phyloP scores from a whole-genome alignment of 1,284 basidiomycete species.

The Rhodofomes roseus region DNA sequence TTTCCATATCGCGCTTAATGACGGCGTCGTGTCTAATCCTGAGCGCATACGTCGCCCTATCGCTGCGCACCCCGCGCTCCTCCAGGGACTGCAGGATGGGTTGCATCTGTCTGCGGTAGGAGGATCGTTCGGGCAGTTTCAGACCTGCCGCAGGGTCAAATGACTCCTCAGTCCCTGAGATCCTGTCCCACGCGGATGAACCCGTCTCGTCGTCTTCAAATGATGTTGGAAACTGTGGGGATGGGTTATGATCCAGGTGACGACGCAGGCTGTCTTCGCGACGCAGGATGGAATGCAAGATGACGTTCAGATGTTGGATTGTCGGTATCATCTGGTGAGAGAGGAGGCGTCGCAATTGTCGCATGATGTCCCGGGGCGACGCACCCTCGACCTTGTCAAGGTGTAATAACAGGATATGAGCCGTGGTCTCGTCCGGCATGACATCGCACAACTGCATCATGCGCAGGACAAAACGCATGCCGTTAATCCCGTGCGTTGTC shows the following conservation, averaged over 20 bases:
- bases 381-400: conserved; percentile 39
- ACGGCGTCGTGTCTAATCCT: conserved; percentile 61
- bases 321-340: conserved; percentile 38
- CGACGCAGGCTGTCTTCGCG: conserved; percentile 39
- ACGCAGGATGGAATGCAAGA: conserved; percentile 45
- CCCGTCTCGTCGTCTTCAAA: background rate
- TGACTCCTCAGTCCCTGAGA: conserved; percentile 25
- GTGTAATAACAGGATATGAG: conserved; percentile 50
- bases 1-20: conserved; percentile 43
- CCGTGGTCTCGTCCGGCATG: conserved; percentile 47
- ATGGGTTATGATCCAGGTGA: conserved; percentile 47
- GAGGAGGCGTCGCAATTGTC: conserved; percentile 41
- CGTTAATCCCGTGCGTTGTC: conserved; percentile 41
- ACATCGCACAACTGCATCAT: conserved; percentile 52
- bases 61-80: conserved; percentile 45
- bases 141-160: conserved; percentile 53
- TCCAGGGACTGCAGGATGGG: conserved; percentile 46
- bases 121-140: conserved; percentile 27
- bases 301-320: conserved; percentile 35
- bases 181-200: conserved; percentile 14
- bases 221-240: conserved; percentile 20
- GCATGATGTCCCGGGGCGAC: conserved; percentile 42
- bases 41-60: conserved; percentile 52
- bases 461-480: conserved; percentile 40
- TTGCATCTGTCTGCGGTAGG: conserved; percentile 34